These are phyloP conservation scores for Pseudoneurospora amorphoporcata DNA, from an alignment of 495 filamentous ascomycete genomes.

Conservation along the genomic window DNA sequence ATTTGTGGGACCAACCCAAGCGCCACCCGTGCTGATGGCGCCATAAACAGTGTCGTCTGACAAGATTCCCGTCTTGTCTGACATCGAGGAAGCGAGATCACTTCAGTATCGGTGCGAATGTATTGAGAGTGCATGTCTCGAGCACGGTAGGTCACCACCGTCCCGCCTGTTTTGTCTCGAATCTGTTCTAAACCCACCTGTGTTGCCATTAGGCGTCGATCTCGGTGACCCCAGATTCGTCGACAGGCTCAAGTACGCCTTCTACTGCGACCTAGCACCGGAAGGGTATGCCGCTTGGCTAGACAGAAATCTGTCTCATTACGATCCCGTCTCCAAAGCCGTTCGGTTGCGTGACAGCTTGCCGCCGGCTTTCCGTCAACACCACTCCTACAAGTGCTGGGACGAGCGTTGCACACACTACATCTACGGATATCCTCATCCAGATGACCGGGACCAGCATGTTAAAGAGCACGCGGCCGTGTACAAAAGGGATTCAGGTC, in stretches of 20 bases:
- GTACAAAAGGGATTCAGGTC: conserved; percentile 34
- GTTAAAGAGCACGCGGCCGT: conserved; percentile 30
- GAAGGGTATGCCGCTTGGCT: conserved; percentile 37
- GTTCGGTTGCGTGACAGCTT: conserved; percentile 31
- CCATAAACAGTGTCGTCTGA: conserved; percentile 28
- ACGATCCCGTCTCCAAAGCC: conserved; percentile 34
- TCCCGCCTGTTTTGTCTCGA: background rate
- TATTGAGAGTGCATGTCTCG: conserved; percentile 37
- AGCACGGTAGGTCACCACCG: conserved; percentile 30
- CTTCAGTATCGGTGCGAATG: conserved; percentile 42
- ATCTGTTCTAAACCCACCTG: conserved; percentile 6
- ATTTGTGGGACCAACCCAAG: background rate
- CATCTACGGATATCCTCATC: conserved; percentile 38
- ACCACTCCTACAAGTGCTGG: conserved; percentile 39
- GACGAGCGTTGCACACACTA: conserved; percentile 41
- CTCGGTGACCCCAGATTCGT: conserved; percentile 33
- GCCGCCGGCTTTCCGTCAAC: conserved; percentile 26
- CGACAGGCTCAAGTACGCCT: conserved; percentile 27
- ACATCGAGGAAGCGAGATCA: conserved; percentile 38
- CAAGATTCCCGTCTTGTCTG: conserved; percentile 32
- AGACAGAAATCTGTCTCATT: conserved; percentile 33
- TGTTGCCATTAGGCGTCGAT: conserved; percentile 28
- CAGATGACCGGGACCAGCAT: conserved; percentile 37
- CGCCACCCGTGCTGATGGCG: conserved; percentile 20
- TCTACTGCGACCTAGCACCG: conserved; percentile 28